phyloP scores from a whole-genome alignment of 148 eudicot genomes.

The Fagopyrum esculentum region DNA sequence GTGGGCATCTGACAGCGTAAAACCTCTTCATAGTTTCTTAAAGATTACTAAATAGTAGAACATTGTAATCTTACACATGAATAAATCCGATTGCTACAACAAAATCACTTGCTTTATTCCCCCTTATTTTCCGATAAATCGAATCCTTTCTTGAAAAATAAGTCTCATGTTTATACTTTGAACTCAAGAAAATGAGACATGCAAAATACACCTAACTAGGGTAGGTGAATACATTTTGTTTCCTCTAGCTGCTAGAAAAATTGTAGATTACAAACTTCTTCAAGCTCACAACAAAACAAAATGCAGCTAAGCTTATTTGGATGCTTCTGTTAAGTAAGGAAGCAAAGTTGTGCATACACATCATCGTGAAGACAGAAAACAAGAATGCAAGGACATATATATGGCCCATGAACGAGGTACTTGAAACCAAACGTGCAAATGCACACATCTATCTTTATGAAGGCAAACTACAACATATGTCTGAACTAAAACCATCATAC shows the following conservation, averaged over 20 bases:
- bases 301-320: background rate
- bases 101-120: background rate
- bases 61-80: background rate
- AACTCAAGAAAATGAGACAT: too few relatives aligned
- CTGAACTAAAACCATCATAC: slow-evolving; percentile 26
- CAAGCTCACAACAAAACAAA: background rate
- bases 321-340: background rate
- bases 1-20: background rate
- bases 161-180: too few relatives aligned
- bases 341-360: background rate
- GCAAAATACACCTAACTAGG: too few relatives aligned
- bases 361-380: background rate
- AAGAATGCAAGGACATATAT: background rate
- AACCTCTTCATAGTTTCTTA: background rate
- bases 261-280: too few relatives aligned
- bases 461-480: slow-evolving; percentile 1
- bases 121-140: background rate
- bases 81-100: background rate
- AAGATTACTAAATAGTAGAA: background rate
- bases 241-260: too few relatives aligned
- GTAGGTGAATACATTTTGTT: too few relatives aligned
- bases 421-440: background rate
- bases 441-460: background rate
- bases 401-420: background rate
- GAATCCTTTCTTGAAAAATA: background rate